Percentiles rank a stretch among this genome's conserved stretches.
phyloP scores from a whole-genome alignment of 73 alveolate genomes.

The Tetrahymena borealis region DNA sequence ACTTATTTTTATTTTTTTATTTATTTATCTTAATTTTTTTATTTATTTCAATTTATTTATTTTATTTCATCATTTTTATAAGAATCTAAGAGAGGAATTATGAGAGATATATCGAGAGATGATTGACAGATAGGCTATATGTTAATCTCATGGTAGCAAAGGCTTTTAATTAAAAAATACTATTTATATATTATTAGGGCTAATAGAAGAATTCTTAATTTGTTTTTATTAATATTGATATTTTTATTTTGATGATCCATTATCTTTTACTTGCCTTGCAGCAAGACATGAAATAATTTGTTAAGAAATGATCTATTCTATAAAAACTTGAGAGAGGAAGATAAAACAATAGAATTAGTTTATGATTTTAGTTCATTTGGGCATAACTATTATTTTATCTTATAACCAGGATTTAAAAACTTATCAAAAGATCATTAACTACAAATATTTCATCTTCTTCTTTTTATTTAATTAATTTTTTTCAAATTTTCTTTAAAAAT shows the following conservation, averaged over 20 bases:
- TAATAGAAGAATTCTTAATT: not conserved
- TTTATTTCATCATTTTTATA: not conserved
- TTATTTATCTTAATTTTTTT: not conserved
- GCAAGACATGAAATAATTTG: not conserved
- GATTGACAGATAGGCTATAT: not conserved
- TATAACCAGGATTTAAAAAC: not conserved
- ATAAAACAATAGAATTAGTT: not conserved
- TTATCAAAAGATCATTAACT: not conserved
- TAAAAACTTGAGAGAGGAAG: not conserved
- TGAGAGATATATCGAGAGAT: not conserved
- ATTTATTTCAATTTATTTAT: not conserved
- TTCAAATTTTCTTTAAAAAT: not conserved
- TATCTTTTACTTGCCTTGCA: not conserved
- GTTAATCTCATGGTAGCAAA: not conserved
- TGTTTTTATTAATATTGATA: not conserved
- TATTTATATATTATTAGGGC: not conserved
- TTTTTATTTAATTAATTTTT: not conserved
- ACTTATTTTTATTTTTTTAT: not conserved
- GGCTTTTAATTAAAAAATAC: not conserved
- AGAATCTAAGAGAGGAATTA: not conserved
- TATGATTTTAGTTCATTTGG: not conserved
- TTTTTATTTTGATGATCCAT: not conserved
- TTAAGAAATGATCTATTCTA: not conserved
- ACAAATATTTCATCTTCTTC: not conserved
- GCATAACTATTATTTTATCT: not conserved